Evolutionary conservation across 2,329 filamentous ascomycete genomes (phyloP).

Genomic region (Pestalotiopsis fici): DNA sequence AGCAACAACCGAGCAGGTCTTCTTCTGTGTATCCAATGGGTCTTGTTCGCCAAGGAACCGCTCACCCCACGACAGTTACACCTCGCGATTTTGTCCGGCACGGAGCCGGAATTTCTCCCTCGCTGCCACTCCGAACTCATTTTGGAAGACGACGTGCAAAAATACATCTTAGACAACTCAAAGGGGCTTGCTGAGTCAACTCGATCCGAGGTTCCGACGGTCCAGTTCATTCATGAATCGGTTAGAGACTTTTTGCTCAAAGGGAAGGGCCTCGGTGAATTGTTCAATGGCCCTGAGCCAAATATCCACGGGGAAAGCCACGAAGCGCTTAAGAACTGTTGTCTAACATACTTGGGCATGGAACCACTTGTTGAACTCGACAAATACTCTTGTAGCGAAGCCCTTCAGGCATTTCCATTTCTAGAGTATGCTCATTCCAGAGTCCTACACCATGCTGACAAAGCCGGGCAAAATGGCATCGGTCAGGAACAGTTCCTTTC

Average conservation of each 20-base stretch:
- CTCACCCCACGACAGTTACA: conserved; percentile 37
- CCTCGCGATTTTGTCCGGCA: conserved; percentile 32
- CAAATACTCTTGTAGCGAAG: neutral
- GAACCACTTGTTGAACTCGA: neutral
- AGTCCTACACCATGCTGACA: conserved; percentile 13
- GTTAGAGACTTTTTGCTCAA: conserved; percentile 47
- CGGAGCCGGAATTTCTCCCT: conserved; percentile 15
- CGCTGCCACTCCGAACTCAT: conserved; percentile 23
- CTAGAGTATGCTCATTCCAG: conserved; percentile 4
- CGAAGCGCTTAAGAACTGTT: conserved; percentile 42
- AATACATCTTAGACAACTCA: conserved; percentile 41
- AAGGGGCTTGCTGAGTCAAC: conserved; percentile 52
- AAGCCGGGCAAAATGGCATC: conserved; percentile 2
- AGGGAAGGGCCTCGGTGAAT: conserved; percentile 26
- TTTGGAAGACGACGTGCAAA: conserved; percentile 22
- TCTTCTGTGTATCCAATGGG: conserved; percentile 37
- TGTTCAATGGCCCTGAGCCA: conserved; percentile 31
- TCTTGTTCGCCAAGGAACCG: conserved; percentile 37
- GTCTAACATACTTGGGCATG: conserved; percentile 7
- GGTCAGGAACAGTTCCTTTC: conserved; percentile 11
- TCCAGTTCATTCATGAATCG: conserved; percentile 58
- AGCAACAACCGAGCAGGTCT: conserved; percentile 27
- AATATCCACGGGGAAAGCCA: conserved; percentile 37
- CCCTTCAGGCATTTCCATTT: conserved; percentile 11
- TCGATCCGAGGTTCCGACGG: conserved; percentile 22